Evolutionary conservation across 106 monocot genomes (phyloP).

Genomic region (Apostasia ramifera): DNA sequence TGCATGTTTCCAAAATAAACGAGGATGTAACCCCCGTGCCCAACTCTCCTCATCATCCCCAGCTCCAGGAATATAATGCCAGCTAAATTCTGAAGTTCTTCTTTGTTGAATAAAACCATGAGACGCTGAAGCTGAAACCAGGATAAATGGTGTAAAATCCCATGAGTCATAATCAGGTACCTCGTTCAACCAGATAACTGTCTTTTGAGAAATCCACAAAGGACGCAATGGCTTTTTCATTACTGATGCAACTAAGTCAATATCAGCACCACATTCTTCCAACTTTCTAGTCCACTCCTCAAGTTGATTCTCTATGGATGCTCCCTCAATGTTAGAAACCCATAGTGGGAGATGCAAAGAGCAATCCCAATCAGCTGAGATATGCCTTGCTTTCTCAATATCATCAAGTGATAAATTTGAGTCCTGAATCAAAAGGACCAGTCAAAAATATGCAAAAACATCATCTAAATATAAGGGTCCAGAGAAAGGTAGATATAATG

Average conservation of each 20-base stretch:
- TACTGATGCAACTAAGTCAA: conserved; percentile 37
- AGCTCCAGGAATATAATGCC: conserved; percentile 94
- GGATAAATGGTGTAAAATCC: conserved; percentile 83
- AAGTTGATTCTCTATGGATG: conserved; percentile 50
- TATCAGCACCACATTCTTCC: conserved; percentile 77
- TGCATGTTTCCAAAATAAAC: conserved; percentile 77
- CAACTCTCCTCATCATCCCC: conserved; percentile 99
- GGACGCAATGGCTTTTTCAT: conserved; percentile 81
- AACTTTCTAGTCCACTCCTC: conserved; percentile 61
- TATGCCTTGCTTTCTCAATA: not conserved
- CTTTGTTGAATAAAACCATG: conserved; percentile 38
- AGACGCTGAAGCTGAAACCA: conserved; percentile 75
- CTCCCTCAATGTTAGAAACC: conserved; percentile 64
- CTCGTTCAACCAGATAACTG: conserved; percentile 91
- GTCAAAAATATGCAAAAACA: not conserved
- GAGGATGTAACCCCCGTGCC: conserved; percentile 75
- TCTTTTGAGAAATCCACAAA: conserved; percentile 89
- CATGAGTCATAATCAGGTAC: conserved; percentile 70
- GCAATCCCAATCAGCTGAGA: conserved; percentile 46
- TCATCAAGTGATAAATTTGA: conserved; percentile 2
- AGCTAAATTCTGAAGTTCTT: conserved; percentile 68
- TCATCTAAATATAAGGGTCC: not conserved
- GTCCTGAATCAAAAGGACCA: conserved; percentile 9
- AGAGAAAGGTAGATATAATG: not conserved
- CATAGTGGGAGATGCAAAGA: conserved; percentile 87